These are phyloP conservation scores for Leptodontidium sp. DNA, from an alignment of 2,329 filamentous ascomycete species.

Conservation along the genomic window DNA sequence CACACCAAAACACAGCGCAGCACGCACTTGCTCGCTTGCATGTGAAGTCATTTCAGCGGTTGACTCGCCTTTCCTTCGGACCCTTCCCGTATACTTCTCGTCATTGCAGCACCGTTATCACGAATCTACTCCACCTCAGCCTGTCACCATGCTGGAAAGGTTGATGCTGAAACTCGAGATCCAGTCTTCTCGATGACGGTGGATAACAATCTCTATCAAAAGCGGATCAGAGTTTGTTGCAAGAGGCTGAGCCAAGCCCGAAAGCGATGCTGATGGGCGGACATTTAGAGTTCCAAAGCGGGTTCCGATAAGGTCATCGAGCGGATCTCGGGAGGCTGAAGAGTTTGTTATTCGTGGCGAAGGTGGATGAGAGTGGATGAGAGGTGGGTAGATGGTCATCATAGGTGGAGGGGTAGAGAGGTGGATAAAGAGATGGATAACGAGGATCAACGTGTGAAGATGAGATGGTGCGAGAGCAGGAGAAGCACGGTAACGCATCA, in stretches of 20 bases:
- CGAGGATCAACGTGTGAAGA: constrained; percentile 17
- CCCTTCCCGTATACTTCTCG: constrained; percentile 20
- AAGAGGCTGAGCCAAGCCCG: constrained; percentile 32
- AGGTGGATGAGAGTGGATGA: not conserved
- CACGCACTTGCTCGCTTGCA: constrained; percentile 24
- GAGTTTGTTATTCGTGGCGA: constrained; percentile 20
- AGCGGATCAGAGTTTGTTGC: constrained; percentile 35
- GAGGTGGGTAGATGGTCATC: not conserved
- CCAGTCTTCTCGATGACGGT: constrained; percentile 36
- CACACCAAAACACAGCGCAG: too few species aligned
- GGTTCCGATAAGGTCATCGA: constrained; percentile 36
- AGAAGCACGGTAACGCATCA: not conserved
- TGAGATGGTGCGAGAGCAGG: not conserved
- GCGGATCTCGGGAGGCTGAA: constrained; percentile 26
- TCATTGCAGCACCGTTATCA: constrained; percentile 20
- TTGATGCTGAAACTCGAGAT: constrained; percentile 36
- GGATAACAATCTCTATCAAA: constrained; percentile 40
- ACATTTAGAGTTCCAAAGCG: constrained; percentile 7
- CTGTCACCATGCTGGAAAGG: constrained; percentile 24
- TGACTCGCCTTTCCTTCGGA: constrained; percentile 14
- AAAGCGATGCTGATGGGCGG: constrained; percentile 5
- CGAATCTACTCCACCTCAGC: constrained; percentile 26
- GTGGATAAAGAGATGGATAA: not conserved
- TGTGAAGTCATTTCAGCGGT: constrained; percentile 37
- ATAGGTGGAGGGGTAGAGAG: not conserved